Percentiles rank a stretch among this genome's conserved stretches.
These are phyloP conservation scores for Carex littledalei DNA, from an alignment of 176 grass and related monocot species.

Conservation along the genomic window DNA sequence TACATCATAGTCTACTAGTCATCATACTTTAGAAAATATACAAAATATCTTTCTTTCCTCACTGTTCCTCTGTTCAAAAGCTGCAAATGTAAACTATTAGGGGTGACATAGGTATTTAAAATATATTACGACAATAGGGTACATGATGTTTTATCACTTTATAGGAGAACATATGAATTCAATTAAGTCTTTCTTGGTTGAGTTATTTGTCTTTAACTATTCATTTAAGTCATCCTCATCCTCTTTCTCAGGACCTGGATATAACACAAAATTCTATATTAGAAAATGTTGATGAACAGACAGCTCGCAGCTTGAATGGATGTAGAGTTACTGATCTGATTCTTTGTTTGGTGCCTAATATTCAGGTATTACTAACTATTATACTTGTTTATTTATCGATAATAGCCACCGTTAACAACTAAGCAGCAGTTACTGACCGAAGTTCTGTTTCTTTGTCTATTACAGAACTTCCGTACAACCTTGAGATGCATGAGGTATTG, in stretches of 20 bases:
- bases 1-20: neutral
- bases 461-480: constrained; percentile 80
- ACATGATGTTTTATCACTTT: neutral
- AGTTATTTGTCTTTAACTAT: neutral
- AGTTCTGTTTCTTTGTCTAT: constrained; percentile 26
- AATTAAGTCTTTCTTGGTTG: neutral
- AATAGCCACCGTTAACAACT: no score
- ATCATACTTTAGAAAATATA: neutral
- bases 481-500: constrained; percentile 90
- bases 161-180: neutral
- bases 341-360: constrained; percentile 72
- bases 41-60: neutral
- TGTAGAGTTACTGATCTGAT: constrained; percentile 93
- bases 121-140: neutral
- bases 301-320: constrained; percentile 85
- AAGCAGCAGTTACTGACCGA: neutral
- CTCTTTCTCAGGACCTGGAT: constrained; percentile 63
- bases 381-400: constrained; percentile 4
- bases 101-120: neutral
- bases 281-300: constrained; percentile 84
- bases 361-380: constrained; percentile 32
- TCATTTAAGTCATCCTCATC: constrained; percentile 7
- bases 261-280: constrained; percentile 88
- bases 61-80: neutral
- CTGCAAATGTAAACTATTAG: neutral